Conservation (phyloP, 1,139 yeast genomes). For the Yamadazyma taylorii region DNA sequence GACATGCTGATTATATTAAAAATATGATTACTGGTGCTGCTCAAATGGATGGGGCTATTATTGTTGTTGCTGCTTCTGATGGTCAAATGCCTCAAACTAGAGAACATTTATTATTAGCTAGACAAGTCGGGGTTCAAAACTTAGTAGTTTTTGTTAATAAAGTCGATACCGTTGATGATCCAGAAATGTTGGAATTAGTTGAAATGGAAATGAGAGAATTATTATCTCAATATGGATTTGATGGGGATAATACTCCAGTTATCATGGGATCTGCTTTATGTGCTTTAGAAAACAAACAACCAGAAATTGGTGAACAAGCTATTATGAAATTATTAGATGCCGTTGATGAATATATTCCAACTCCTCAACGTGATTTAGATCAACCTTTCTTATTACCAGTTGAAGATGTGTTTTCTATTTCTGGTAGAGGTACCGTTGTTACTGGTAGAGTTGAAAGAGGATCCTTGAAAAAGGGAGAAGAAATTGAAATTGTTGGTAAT, state of each 20-base stretch:
- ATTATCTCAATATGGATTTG: slow-evolving; percentile 86
- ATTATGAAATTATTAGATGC: slow-evolving; percentile 84
- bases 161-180: slow-evolving; percentile 96
- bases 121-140: slow-evolving; percentile 99
- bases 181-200: slow-evolving; percentile 98
- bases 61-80: slow-evolving; percentile 98
- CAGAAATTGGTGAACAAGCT: slow-evolving; percentile 90
- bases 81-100: slow-evolving; percentile 99
- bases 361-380: slow-evolving; percentile 94
- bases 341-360: slow-evolving; percentile 92
- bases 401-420: slow-evolving; percentile 95
- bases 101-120: slow-evolving; percentile 95
- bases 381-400: slow-evolving; percentile 97
- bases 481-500: slow-evolving; percentile 93
- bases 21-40: slow-evolving; percentile 99
- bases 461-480: slow-evolving; percentile 95
- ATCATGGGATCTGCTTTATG: slow-evolving; percentile 98
- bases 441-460: slow-evolving; percentile 99
- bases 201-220: slow-evolving; percentile 99
- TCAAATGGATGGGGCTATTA: slow-evolving; percentile 99
- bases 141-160: slow-evolving; percentile 97
- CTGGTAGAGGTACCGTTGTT: slow-evolving; percentile 99
- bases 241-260: slow-evolving; percentile 98
- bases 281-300: slow-evolving; percentile 85
- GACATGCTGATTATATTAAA: slow-evolving; percentile 98